Evolutionary conservation across 2,329 filamentous ascomycete genomes (phyloP).

Genomic region (Colletotrichum sp.): DNA sequence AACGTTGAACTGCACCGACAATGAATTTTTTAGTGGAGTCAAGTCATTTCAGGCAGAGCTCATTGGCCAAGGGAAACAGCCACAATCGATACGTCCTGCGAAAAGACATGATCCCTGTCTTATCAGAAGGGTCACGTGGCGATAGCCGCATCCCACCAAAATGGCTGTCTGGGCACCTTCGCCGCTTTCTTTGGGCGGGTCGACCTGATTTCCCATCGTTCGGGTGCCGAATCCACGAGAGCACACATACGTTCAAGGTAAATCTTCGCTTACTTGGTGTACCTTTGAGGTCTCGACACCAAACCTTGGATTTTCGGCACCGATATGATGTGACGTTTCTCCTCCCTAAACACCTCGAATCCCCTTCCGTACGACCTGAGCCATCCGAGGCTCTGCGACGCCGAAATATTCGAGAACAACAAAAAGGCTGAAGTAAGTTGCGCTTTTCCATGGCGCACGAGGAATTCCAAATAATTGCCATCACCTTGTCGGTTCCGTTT

Average conservation of each 20-base stretch:
- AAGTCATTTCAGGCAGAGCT: not conserved
- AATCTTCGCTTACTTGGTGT: not conserved
- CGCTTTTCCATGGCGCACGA: not conserved
- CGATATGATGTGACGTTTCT: slow-evolving; percentile 25
- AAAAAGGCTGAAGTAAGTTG: slow-evolving; percentile 14
- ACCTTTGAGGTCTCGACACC: slow-evolving; percentile 4
- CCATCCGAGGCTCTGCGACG: slow-evolving; percentile 23
- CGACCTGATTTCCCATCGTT: not conserved
- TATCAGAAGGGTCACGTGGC: not conserved
- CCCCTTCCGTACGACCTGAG: slow-evolving; percentile 23
- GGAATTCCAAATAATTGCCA: not conserved
- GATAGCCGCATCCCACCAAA: slow-evolving; percentile 2
- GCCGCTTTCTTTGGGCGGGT: not conserved
- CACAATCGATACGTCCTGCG: not conserved
- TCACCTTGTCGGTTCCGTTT: not conserved
- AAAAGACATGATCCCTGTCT: not conserved
- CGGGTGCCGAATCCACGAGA: not conserved
- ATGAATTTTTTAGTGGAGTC: not conserved
- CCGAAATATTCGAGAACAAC: slow-evolving; percentile 19
- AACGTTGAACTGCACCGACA: not conserved
- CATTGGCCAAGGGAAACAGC: not conserved
- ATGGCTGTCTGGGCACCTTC: not conserved
- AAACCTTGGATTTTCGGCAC: not conserved
- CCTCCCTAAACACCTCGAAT: slow-evolving; percentile 15
- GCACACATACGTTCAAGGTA: not conserved